Conservation (phyloP, 106 monocot genomes). For the Dendrobium officinale region DNA sequence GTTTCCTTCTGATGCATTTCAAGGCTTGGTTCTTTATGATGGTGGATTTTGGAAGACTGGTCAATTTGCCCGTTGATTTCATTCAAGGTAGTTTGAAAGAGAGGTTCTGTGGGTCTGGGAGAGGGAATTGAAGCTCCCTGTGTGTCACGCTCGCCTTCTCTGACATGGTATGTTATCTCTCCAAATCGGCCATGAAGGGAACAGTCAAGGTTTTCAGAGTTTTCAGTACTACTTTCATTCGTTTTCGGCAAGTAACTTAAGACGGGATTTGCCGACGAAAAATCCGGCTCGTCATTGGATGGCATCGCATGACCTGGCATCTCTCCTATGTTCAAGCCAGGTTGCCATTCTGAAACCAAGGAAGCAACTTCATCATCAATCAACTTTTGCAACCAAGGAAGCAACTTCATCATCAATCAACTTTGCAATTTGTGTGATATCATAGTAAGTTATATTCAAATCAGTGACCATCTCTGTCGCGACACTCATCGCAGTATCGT, state of each 20-base stretch:
- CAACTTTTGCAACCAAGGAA: conserved; percentile 35
- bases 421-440: conserved; percentile 33
- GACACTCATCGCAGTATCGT: conserved; percentile 46
- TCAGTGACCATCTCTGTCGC: conserved; percentile 46
- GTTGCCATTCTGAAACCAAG: conserved; percentile 34
- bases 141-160: background rate
- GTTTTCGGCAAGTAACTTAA: background rate
- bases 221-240: background rate
- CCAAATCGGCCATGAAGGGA: background rate
- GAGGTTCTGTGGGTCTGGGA: background rate
- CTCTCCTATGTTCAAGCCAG: background rate
- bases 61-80: background rate
- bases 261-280: background rate
- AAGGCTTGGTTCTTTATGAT: background rate
- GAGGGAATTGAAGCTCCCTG: background rate
- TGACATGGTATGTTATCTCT: background rate
- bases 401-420: conserved; percentile 42
- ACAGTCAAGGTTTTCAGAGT: background rate
- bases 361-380: conserved; percentile 36
- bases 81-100: background rate
- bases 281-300: background rate
- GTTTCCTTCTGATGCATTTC: background rate
- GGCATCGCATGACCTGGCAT: background rate
- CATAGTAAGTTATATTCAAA: conserved; percentile 33
- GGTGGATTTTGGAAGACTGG: background rate